Evolutionary conservation across 1,284 basidiomycete species (phyloP).

Genomic region (Somion occarium): DNA sequence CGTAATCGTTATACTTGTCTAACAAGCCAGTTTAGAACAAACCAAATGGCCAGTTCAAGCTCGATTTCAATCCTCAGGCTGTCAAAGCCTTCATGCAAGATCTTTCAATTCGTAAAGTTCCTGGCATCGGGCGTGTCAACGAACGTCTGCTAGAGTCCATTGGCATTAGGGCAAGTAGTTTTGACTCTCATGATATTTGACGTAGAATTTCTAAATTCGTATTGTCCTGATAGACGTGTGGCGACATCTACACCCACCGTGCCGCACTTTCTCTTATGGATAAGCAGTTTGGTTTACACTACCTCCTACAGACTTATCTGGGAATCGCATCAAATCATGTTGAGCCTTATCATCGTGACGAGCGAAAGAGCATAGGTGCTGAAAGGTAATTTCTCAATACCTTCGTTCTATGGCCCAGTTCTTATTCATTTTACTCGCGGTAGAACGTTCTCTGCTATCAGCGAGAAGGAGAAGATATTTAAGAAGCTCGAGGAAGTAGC

Average conservation of each 20-base stretch:
- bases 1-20: not conserved
- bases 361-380: constrained; percentile 85
- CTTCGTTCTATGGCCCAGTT: not conserved
- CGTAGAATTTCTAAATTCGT: not conserved
- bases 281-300: constrained; percentile 75
- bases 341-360: constrained; percentile 67
- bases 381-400: constrained; percentile 55
- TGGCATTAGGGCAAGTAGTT: constrained; percentile 64
- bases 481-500: constrained; percentile 76
- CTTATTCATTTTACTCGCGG: too few relatives aligned
- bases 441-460: constrained; percentile 75
- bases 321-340: constrained; percentile 85
- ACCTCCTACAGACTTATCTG: constrained; percentile 73
- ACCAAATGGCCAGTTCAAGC: constrained; percentile 86
- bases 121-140: constrained; percentile 84
- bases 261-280: constrained; percentile 76
- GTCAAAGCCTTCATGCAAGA: constrained; percentile 74
- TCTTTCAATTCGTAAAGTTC: constrained; percentile 78
- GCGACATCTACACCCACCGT: constrained; percentile 77
- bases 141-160: constrained; percentile 84
- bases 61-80: constrained; percentile 60
- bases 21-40: constrained; percentile 61
- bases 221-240: constrained; percentile 77
- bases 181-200: constrained; percentile 5
- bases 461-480: constrained; percentile 62